These are phyloP conservation scores for Yamadazyma kitorensis DNA, from an alignment of 805 yeast genomes.

Conservation along the genomic window DNA sequence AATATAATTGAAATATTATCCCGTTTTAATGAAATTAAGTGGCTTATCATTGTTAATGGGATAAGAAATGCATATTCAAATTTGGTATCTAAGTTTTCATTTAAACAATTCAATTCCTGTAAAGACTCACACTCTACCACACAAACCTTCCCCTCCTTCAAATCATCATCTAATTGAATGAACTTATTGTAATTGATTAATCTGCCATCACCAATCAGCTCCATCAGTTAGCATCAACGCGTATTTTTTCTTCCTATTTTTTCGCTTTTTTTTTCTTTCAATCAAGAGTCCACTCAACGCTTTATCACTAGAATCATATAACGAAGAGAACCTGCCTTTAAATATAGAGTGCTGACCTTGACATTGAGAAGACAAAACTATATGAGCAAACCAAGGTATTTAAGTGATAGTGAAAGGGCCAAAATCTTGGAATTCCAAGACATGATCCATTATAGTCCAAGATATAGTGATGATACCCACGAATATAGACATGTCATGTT, in stretches of 20 bases:
- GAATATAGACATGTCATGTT: slow-evolving; percentile 97
- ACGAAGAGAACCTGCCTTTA: too few species aligned
- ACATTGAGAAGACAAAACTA: not conserved
- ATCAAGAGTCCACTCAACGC: too few species aligned
- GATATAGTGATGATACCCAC: slow-evolving; percentile 86
- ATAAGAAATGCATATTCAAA: not conserved
- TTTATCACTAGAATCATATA: too few species aligned
- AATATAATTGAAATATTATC: slow-evolving; percentile 1
- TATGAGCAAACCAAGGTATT: slow-evolving; percentile 61
- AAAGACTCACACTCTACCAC: not conserved
- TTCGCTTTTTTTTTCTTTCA: too few species aligned
- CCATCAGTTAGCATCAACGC: too few species aligned
- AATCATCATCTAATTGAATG: not conserved
- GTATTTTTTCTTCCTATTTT: too few species aligned
- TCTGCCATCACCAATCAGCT: too few species aligned
- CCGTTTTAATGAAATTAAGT: not conserved
- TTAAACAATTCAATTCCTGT: not conserved
- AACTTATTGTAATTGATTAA: too few species aligned
- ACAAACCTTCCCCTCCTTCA: not conserved
- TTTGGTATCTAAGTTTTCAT: not conserved
- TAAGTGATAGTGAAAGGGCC: slow-evolving; percentile 80
- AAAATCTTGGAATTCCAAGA: slow-evolving; percentile 90
- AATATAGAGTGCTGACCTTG: not conserved
- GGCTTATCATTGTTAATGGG: not conserved
- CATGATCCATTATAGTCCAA: slow-evolving; percentile 88